Evolutionary conservation across 768 basidiomycete species (phyloP).

Genomic region (Amanita pallidorosea): DNA sequence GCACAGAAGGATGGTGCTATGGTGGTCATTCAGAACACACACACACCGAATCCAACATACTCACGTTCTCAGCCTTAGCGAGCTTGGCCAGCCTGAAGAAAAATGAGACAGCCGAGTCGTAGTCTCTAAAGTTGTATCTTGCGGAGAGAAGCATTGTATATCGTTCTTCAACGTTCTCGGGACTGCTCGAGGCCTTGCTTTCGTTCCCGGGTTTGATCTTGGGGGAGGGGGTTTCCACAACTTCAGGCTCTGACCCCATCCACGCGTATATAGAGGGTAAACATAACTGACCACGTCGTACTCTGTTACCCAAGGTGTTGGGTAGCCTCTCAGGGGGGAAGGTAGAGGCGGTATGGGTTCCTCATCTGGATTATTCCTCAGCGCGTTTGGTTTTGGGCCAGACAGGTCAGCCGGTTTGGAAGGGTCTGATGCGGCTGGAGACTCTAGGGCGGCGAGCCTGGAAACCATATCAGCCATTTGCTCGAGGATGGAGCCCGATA

Average conservation of each 20-base stretch:
- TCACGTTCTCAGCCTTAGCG: constrained; percentile 1
- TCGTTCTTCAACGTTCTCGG: background rate
- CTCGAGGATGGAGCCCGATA: background rate
- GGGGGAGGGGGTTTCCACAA: constrained; percentile 1
- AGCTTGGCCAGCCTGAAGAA: background rate
- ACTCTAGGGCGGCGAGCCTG: background rate
- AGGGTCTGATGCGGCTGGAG: background rate
- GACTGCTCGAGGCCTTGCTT: too few relatives aligned
- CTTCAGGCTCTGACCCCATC: constrained; percentile 5
- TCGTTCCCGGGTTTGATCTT: background rate
- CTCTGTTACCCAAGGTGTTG: constrained; percentile 6
- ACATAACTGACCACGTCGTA: constrained; percentile 2
- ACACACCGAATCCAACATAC: background rate
- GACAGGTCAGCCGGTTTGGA: background rate
- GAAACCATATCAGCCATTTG: constrained; percentile 3
- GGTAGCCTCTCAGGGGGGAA: background rate
- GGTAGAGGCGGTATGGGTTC: constrained; percentile 3
- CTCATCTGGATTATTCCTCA: background rate
- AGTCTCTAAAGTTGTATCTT: constrained; percentile 1
- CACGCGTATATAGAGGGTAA: constrained; percentile 3
- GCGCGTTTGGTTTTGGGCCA: constrained; percentile 4
- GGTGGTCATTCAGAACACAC: background rate
- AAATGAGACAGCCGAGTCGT: constrained; percentile 2
- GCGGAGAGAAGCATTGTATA: constrained; percentile 4
- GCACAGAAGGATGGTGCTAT: constrained; percentile 6